Evolutionary conservation across 1,284 basidiomycete genomes (phyloP).

Genomic region (Moesziomyces parantarcticus): DNA sequence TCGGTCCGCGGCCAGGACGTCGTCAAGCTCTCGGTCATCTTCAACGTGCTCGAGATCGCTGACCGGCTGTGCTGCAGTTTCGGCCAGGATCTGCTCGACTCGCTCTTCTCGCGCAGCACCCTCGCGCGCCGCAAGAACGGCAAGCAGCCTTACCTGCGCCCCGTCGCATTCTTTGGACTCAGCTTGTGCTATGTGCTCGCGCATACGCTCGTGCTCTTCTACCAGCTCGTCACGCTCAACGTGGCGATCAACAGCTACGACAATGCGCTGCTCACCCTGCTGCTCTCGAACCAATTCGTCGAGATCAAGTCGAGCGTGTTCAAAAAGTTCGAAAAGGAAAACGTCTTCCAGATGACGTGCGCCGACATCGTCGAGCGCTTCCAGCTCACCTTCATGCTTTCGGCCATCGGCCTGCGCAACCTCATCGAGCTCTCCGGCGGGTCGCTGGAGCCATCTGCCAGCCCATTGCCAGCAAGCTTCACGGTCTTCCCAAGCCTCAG

Average conservation of each 20-base stretch:
- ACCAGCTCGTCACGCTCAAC: conserved; percentile 93
- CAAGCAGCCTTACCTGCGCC: conserved; percentile 73
- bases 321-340: conserved; percentile 99
- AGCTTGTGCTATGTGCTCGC: conserved; percentile 80
- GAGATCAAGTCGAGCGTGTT: conserved; percentile 99
- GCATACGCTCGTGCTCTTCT: conserved; percentile 94
- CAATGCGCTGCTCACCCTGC: conserved; percentile 89
- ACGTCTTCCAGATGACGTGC: conserved; percentile 93
- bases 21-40: conserved; percentile 97
- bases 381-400: conserved; percentile 89
- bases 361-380: conserved; percentile 96
- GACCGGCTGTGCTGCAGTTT: conserved; percentile 95
- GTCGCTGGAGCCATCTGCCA: conserved; percentile 67
- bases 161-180: conserved; percentile 85
- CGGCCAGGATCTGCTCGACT: conserved; percentile 96
- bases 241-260: conserved; percentile 99
- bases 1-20: conserved; percentile 88
- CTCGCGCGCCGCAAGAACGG: conserved; percentile 74
- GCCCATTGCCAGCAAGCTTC: conserved; percentile 72
- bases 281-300: conserved; percentile 98
- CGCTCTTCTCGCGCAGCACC: conserved; percentile 91
- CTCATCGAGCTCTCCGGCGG: conserved; percentile 88
- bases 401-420: conserved; percentile 91
- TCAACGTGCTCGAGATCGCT: conserved; percentile 87
- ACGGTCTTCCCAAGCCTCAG: conserved; percentile 68